Percentiles rank a stretch among this genome's conserved stretches.
phyloP scores from a whole-genome alignment of 805 yeast species.

The Cyberlindnera suaveolens region DNA sequence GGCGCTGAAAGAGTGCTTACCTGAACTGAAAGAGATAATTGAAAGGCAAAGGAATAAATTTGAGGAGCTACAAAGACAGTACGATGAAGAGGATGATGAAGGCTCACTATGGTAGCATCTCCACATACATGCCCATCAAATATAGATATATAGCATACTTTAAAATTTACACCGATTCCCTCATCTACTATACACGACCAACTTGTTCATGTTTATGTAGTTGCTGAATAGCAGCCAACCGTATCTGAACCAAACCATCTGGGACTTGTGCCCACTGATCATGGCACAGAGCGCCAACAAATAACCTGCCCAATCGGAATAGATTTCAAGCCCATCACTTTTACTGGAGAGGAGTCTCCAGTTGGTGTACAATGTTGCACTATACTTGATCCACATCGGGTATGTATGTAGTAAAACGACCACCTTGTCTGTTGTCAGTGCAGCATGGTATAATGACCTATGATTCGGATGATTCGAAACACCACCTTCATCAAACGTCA shows the following conservation, averaged over 20 bases:
- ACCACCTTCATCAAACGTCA: slow-evolving; percentile 81
- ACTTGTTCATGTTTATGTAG: slow-evolving; percentile 37
- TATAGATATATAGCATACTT: neutral
- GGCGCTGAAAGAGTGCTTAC: neutral
- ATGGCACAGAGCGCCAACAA: slow-evolving; percentile 54
- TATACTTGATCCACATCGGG: slow-evolving; percentile 38
- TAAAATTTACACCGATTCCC: neutral
- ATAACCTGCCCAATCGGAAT: slow-evolving; percentile 16
- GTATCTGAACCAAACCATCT: slow-evolving; percentile 93
- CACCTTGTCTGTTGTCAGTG: slow-evolving; percentile 5
- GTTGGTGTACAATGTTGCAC: slow-evolving; percentile 29
- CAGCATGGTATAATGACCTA: slow-evolving; percentile 50
- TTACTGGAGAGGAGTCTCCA: slow-evolving; percentile 1
- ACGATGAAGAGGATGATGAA: slow-evolving; percentile 27
- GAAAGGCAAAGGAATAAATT: slow-evolving; percentile 10
- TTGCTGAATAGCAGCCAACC: slow-evolving; percentile 78
- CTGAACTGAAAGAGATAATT: slow-evolving; percentile 1
- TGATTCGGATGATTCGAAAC: slow-evolving; percentile 90
- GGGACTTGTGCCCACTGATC: slow-evolving; percentile 78
- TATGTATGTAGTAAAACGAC: slow-evolving; percentile 28
- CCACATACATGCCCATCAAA: neutral
- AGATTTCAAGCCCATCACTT: neutral
- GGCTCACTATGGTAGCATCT: slow-evolving; percentile 22
- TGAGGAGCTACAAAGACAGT: slow-evolving; percentile 21
- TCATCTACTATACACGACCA: neutral